phyloP scores from a whole-genome alignment of 495 filamentous ascomycete species.

The Arthonia radiata region DNA sequence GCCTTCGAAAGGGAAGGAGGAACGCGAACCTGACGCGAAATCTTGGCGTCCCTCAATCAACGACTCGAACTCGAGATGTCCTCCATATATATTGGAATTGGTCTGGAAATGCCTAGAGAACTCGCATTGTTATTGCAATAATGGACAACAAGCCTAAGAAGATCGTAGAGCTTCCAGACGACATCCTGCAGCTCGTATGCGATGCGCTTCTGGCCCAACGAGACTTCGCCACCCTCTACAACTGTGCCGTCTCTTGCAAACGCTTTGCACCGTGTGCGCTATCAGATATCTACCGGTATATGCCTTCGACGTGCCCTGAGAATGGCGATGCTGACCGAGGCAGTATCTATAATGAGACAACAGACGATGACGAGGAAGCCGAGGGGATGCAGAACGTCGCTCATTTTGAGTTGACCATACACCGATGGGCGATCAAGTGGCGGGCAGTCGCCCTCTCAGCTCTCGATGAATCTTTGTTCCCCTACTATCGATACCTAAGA shows the following conservation, averaged over 20 bases:
- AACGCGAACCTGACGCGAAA: too few species aligned
- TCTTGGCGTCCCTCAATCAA: too few species aligned
- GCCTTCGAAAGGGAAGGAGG: too few species aligned
- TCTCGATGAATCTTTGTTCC: constrained; percentile 33
- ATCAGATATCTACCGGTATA: constrained; percentile 37
- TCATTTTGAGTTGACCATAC: constrained; percentile 9
- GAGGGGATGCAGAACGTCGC: background rate
- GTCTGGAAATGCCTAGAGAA: too few species aligned
- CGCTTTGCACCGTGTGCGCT: constrained; percentile 30
- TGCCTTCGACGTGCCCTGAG: too few species aligned
- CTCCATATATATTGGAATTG: too few species aligned
- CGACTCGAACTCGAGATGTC: too few species aligned
- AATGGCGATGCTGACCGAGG: too few species aligned
- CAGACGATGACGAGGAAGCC: too few species aligned
- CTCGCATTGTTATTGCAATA: too few species aligned
- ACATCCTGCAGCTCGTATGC: constrained; percentile 34
- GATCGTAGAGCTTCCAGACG: constrained; percentile 25
- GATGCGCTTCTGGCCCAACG: constrained; percentile 23
- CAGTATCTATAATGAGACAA: too few species aligned
- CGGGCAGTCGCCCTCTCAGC: constrained; percentile 42
- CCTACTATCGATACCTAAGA: constrained; percentile 45
- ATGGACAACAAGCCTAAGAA: too few species aligned
- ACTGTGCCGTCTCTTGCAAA: constrained; percentile 23
- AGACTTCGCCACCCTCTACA: constrained; percentile 33
- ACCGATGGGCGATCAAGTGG: constrained; percentile 41